Conservation (phyloP, 2,329 filamentous ascomycete genomes). For the Orbilia brochopaga region DNA sequence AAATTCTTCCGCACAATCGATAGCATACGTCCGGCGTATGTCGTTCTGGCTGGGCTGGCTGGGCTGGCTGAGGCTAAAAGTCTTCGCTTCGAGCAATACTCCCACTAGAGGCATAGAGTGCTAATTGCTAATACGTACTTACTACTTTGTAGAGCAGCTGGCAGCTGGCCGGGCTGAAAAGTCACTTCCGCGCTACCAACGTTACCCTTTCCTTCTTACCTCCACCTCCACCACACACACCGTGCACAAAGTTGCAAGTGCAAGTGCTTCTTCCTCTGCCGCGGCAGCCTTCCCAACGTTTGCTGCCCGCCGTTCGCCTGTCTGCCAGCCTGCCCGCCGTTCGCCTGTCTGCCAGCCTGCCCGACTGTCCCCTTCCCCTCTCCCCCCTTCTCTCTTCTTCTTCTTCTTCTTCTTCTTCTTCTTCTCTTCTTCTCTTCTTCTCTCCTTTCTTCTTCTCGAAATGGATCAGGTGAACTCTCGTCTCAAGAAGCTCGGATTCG, state of each 20-base stretch:
- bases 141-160: too few species aligned
- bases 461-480: slow-evolving; percentile 64
- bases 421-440: slow-evolving; percentile 42
- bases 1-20: too few species aligned
- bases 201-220: slow-evolving; percentile 11
- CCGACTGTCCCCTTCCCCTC: slow-evolving; percentile 44
- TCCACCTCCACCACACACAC: slow-evolving; percentile 19
- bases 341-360: slow-evolving; percentile 37
- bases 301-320: slow-evolving; percentile 4
- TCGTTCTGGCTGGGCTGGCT: too few species aligned
- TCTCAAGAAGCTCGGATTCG: slow-evolving; percentile 62
- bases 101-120: background rate
- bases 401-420: slow-evolving; percentile 41
- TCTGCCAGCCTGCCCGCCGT: background rate
- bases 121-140: too few species aligned
- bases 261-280: too few species aligned
- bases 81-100: background rate
- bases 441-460: slow-evolving; percentile 39
- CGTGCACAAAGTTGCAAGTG: background rate
- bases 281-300: slow-evolving; percentile 9
- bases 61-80: background rate
- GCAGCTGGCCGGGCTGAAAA: slow-evolving; percentile 6
- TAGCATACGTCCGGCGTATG: too few species aligned
- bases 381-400: slow-evolving; percentile 28
- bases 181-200: slow-evolving; percentile 4